Evolutionary conservation across 208 protist genomes (phyloP).

Genomic region (Leishmania tropica): DNA sequence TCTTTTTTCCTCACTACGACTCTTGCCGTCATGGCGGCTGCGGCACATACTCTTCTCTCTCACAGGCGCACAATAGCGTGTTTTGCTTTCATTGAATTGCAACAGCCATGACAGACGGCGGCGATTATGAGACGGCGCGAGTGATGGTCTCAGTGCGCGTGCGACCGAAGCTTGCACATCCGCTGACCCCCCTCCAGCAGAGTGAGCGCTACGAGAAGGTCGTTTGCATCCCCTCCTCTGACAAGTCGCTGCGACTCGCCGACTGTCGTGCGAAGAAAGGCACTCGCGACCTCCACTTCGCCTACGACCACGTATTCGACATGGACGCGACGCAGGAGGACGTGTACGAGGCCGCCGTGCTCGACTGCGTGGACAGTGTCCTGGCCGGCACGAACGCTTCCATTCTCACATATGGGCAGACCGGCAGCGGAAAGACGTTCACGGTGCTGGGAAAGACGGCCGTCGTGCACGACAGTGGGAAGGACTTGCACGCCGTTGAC

Average conservation of each 20-base stretch:
- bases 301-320: conserved; percentile 77
- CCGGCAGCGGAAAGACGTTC: conserved; percentile 88
- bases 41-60: not conserved
- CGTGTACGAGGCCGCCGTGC: conserved; percentile 74
- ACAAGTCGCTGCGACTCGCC: conserved; percentile 48
- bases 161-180: conserved; percentile 54
- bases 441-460: conserved; percentile 50
- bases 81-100: not conserved
- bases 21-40: not conserved
- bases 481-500: conserved; percentile 1
- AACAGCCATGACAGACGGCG: not conserved
- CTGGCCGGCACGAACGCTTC: conserved; percentile 65
- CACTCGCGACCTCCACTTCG: conserved; percentile 25
- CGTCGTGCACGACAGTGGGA: conserved; percentile 8
- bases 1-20: not conserved
- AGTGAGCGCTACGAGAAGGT: conserved; percentile 58
- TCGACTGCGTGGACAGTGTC: conserved; percentile 57
- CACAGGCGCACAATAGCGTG: not conserved
- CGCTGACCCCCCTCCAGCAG: conserved; percentile 40
- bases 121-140: conserved; percentile 17
- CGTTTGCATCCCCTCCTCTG: conserved; percentile 47
- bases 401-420: conserved; percentile 86
- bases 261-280: conserved; percentile 42
- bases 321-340: conserved; percentile 66
- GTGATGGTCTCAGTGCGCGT: conserved; percentile 75